A percentile compares a stretch with the other conserved stretches of the same genome.
phyloP scores from a whole-genome alignment of 1,284 basidiomycete genomes.

The Melampsora americana region DNA sequence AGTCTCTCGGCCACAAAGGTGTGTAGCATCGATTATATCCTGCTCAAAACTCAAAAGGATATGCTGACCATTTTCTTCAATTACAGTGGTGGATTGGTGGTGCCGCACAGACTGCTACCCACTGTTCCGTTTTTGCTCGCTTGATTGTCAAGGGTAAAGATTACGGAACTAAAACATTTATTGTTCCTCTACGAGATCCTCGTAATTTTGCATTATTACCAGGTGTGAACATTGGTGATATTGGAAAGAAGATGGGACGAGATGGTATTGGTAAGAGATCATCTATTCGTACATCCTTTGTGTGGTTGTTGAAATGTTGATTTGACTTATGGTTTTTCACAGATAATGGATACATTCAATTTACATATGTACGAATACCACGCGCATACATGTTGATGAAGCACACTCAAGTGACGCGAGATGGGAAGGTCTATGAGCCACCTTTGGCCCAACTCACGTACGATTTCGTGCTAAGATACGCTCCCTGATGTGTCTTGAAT shows the following conservation, averaged over 20 bases:
- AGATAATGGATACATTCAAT: constrained; percentile 59
- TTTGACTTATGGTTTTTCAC: not conserved
- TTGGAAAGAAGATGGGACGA: constrained; percentile 63
- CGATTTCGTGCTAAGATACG: not conserved
- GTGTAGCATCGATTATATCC: not conserved
- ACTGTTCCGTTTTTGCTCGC: constrained; percentile 62
- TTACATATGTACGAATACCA: constrained; percentile 62
- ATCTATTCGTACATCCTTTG: not conserved
- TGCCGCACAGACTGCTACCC: constrained; percentile 61
- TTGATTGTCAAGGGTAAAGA: constrained; percentile 60
- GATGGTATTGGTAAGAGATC: constrained; percentile 58
- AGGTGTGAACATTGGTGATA: constrained; percentile 62
- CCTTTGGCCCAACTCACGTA: constrained; percentile 61
- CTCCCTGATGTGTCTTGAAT: not conserved
- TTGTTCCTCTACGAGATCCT: constrained; percentile 60
- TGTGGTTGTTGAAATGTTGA: not conserved
- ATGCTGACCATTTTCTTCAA: not conserved
- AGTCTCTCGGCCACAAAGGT: constrained; percentile 58
- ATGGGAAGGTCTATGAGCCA: constrained; percentile 57
- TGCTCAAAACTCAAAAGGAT: not conserved
- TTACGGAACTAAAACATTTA: constrained; percentile 62
- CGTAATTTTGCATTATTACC: constrained; percentile 58
- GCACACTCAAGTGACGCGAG: constrained; percentile 60
- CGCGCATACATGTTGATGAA: constrained; percentile 63
- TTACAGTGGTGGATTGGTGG: constrained; percentile 61